These are phyloP conservation scores for Neohortaea acidophila DNA, from an alignment of 495 filamentous ascomycete species.

Conservation along the genomic window DNA sequence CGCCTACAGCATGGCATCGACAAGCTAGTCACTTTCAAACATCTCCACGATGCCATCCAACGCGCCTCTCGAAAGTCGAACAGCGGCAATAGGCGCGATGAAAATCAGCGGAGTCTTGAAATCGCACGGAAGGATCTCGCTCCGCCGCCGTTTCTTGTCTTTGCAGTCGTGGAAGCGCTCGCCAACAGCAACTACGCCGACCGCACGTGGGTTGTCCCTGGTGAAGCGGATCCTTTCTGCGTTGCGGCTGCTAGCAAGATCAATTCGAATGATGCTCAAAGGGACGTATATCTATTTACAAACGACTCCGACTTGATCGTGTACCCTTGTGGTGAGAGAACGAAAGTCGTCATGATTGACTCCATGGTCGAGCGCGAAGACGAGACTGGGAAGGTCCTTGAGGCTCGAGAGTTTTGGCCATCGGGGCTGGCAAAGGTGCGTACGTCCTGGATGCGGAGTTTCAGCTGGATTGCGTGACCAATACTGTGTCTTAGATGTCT, in stretches of 20 bases:
- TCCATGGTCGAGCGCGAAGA: neutral
- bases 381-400: neutral
- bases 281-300: conserved; percentile 3
- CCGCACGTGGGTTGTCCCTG: conserved; percentile 1
- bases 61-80: neutral
- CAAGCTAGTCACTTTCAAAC: neutral
- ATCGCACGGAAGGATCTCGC: neutral
- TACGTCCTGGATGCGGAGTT: too few relatives aligned
- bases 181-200: conserved; percentile 6
- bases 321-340: neutral
- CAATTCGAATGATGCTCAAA: too few relatives aligned
- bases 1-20: conserved; percentile 1
- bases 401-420: neutral
- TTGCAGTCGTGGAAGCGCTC: conserved; percentile 11
- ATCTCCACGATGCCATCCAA: neutral
- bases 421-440: neutral
- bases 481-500: too few relatives aligned
- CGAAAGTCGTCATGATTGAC: conserved; percentile 5
- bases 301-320: conserved; percentile 15
- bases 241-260: conserved; percentile 7
- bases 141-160: conserved; percentile 11
- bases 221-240: conserved; percentile 13
- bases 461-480: too few relatives aligned
- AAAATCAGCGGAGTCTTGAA: neutral
- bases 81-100: neutral